A percentile compares a stretch with the other conserved stretches of the same genome.
Evolutionary conservation across 768 basidiomycete species (phyloP).

Genomic region (Russula sp.): DNA sequence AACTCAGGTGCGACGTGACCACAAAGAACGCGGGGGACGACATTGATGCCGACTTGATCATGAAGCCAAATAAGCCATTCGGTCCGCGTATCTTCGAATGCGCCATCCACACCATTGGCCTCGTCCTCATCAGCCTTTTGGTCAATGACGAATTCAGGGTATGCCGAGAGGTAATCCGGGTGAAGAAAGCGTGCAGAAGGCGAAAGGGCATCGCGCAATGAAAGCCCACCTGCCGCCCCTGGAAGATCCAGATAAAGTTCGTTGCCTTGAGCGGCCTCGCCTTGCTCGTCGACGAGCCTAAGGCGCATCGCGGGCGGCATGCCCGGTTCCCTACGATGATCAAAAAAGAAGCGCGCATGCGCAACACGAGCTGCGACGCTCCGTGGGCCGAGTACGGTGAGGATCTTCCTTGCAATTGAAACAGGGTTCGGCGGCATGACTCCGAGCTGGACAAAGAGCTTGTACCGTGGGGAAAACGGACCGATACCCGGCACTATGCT

Average conservation of each 20-base stretch:
- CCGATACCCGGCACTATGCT: constrained; percentile 21
- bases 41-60: constrained; percentile 22
- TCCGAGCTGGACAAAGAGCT: constrained; percentile 17
- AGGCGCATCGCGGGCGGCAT: constrained; percentile 20
- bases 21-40: constrained; percentile 24
- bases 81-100: constrained; percentile 1
- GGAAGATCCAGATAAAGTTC: constrained; percentile 24
- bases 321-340: constrained; percentile 6
- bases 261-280: constrained; percentile 1
- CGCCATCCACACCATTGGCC: background rate
- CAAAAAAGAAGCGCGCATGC: constrained; percentile 29
- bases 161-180: constrained; percentile 20
- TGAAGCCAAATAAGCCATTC: constrained; percentile 30
- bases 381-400: constrained; percentile 4
- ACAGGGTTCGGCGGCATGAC: constrained; percentile 19
- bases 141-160: background rate
- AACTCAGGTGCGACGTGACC: constrained; percentile 26
- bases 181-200: constrained; percentile 22
- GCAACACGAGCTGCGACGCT: constrained; percentile 4
- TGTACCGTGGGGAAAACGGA: constrained; percentile 15
- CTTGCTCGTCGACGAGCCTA: constrained; percentile 19
- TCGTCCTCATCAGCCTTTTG: background rate
- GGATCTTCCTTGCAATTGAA: constrained; percentile 22
- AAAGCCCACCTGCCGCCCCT: constrained; percentile 2
- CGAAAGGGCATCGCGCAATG: constrained; percentile 18